Evolutionary conservation across 139 green algal genomes (phyloP).

Genomic region (Micromonas pusilla): DNA sequence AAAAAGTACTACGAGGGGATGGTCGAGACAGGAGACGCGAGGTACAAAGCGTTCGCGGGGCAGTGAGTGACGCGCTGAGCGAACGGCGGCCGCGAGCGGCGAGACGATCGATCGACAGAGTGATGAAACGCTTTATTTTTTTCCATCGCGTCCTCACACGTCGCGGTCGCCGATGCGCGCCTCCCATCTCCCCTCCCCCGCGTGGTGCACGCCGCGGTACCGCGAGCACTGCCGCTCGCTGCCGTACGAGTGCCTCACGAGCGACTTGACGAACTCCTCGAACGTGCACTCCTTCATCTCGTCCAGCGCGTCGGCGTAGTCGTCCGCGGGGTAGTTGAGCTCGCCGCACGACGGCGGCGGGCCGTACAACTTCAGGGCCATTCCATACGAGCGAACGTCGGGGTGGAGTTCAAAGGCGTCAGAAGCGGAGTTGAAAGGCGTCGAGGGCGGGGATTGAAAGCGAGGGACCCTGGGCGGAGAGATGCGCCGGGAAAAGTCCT

Average conservation of each 20-base stretch:
- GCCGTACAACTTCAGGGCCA: no score
- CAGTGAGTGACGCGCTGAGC: no score
- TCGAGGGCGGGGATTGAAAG: no score
- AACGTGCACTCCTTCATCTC: not conserved
- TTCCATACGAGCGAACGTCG: no score
- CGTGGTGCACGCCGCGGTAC: not conserved
- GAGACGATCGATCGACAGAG: not conserved
- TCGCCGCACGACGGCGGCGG: not conserved
- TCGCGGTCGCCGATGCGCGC: not conserved
- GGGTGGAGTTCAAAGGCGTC: no score
- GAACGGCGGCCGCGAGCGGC: not conserved
- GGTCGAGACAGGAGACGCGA: no score
- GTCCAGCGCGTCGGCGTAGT: not conserved
- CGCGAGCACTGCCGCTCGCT: not conserved
- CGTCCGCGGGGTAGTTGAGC: not conserved
- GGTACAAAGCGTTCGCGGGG: no score
- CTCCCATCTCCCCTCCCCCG: not conserved
- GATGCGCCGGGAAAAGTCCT: no score
- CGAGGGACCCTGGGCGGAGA: no score
- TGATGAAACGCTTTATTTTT: not conserved
- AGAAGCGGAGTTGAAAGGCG: no score
- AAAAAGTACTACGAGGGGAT: no score
- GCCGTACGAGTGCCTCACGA: not conserved
- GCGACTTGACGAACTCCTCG: constrained; percentile 1
- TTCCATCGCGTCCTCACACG: not conserved